Percentiles rank a stretch among this genome's conserved stretches.
Conservation (phyloP, 192 early-diverging fungal species). For the Entophlyctis luteolus region DNA sequence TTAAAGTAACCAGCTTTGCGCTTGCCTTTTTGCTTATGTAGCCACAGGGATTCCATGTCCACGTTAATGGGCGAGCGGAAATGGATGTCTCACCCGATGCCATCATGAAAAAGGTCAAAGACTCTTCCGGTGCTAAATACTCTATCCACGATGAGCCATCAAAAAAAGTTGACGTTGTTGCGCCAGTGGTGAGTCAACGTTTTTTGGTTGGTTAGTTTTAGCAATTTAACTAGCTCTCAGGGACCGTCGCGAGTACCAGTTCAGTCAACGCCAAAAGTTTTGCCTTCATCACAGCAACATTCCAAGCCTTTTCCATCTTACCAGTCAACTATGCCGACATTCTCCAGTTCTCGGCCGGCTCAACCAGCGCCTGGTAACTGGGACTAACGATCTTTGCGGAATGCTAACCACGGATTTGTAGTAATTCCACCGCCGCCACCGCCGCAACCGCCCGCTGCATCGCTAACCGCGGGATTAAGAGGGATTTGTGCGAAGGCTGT, state of each 20-base stretch:
- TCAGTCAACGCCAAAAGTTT: constrained; percentile 32
- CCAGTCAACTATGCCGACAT: not conserved
- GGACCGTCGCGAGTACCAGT: constrained; percentile 31
- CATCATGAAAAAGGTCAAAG: constrained; percentile 81
- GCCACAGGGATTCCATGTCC: constrained; percentile 71
- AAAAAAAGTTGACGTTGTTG: constrained; percentile 7
- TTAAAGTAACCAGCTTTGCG: constrained; percentile 56
- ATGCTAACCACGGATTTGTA: no score
- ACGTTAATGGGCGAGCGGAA: constrained; percentile 80
- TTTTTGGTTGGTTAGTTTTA: not conserved
- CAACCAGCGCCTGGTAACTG: not conserved
- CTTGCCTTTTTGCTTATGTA: not conserved
- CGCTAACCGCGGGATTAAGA: not conserved
- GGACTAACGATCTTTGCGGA: not conserved
- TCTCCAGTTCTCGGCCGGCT: not conserved
- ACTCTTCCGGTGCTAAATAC: constrained; percentile 87
- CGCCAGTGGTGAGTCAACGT: constrained; percentile 25
- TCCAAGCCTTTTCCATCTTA: constrained; percentile 5
- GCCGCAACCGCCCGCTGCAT: not conserved
- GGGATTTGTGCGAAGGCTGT: constrained; percentile 17
- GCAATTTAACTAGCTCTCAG: constrained; percentile 1
- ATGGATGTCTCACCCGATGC: constrained; percentile 73
- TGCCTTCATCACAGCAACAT: constrained; percentile 8
- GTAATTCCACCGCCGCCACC: no score
- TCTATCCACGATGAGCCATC: constrained; percentile 61